Evolutionary conservation across 2,329 filamentous ascomycete genomes (phyloP).

Genomic region (Ustulina deusta): DNA sequence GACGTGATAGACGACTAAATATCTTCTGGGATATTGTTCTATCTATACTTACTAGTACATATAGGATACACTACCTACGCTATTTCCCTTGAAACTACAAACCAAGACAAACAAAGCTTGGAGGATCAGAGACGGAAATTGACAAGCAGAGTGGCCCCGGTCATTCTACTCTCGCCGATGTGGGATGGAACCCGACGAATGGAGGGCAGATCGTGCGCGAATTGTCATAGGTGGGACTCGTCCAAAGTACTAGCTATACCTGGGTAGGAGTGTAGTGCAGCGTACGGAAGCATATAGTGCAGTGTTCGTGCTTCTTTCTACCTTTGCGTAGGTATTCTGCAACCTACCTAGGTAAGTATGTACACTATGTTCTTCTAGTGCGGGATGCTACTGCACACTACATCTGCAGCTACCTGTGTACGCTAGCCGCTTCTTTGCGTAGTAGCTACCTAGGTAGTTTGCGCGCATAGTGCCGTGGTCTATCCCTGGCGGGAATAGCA

Average conservation of each 20-base stretch:
- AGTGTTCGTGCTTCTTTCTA: background rate
- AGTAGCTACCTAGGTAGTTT: no score
- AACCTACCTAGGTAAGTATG: no score
- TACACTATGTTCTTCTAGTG: no score
- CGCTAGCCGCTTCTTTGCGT: conserved; percentile 10
- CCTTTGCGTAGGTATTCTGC: no score
- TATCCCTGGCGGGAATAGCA: conserved; percentile 17
- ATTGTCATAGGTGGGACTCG: conserved; percentile 16
- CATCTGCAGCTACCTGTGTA: conserved; percentile 4
- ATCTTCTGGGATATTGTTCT: background rate
- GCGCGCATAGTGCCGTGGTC: conserved; percentile 9
- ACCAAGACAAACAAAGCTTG: background rate
- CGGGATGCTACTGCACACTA: background rate
- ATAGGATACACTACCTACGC: background rate
- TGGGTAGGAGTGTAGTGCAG: background rate
- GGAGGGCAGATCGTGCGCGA: conserved; percentile 12
- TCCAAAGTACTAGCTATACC: background rate
- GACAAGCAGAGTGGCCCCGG: conserved; percentile 19
- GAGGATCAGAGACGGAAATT: conserved; percentile 24
- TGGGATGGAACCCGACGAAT: conserved; percentile 23
- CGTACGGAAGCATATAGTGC: background rate
- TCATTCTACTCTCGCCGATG: conserved; percentile 22
- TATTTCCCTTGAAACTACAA: background rate
- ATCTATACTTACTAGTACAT: background rate
- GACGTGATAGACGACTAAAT: conserved; percentile 2